Evolutionary conservation across 495 filamentous ascomycete species (phyloP).

Genomic region (Hyaloscypha bicolor): DNA sequence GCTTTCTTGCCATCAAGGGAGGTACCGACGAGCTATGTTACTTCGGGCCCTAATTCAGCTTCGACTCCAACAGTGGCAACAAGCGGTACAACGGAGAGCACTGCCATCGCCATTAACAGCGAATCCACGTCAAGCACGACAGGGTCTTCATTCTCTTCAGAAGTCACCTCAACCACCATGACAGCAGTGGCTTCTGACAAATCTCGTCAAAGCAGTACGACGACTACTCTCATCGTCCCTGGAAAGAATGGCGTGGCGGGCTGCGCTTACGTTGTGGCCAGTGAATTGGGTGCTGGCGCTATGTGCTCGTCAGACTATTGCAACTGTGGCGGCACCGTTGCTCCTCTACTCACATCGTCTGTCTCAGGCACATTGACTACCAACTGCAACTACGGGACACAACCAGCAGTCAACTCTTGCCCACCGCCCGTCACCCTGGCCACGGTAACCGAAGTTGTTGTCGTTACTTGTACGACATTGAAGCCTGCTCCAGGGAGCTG

Average conservation of each 20-base stretch:
- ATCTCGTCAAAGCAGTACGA: not conserved
- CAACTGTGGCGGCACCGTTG: not conserved
- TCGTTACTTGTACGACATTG: not conserved
- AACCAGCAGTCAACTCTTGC: not conserved
- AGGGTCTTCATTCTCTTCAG: not conserved
- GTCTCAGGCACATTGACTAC: not conserved
- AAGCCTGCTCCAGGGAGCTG: not conserved
- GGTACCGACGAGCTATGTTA: no score
- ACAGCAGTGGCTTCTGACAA: not conserved
- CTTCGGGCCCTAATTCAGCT: no score
- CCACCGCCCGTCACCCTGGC: not conserved
- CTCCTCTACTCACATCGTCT: not conserved
- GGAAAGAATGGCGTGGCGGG: not conserved
- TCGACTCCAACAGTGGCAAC: no score
- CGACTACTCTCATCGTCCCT: not conserved
- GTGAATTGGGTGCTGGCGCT: not conserved
- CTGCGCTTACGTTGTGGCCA: not conserved
- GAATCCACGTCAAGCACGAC: no score
- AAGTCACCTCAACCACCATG: not conserved
- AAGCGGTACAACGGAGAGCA: no score
- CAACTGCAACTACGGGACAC: not conserved
- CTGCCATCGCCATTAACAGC: no score
- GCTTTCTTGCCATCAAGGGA: no score
- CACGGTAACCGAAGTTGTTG: not conserved
- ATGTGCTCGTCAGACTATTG: slow-evolving; percentile 1